These are phyloP conservation scores for Dothistroma pini DNA, from an alignment of 2,329 filamentous ascomycete species.

Conservation along the genomic window DNA sequence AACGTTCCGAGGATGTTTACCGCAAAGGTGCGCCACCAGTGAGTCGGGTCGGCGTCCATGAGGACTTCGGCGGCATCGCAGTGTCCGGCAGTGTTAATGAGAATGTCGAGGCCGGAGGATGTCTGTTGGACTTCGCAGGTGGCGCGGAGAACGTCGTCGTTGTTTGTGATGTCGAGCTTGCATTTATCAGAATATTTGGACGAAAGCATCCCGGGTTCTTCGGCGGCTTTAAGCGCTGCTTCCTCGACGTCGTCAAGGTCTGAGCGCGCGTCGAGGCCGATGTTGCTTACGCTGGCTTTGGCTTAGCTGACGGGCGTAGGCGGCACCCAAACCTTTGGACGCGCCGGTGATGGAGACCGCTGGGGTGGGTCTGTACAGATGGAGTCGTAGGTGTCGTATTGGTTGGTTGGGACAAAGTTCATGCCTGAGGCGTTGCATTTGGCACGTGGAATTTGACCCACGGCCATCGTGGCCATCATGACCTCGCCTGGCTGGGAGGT, in stretches of 20 bases:
- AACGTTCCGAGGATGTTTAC: conserved; percentile 49
- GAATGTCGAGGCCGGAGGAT: conserved; percentile 34
- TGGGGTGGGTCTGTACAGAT: too few species aligned
- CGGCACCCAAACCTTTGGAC: conserved; percentile 40
- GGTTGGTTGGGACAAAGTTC: conserved; percentile 24
- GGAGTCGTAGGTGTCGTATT: conserved; percentile 47
- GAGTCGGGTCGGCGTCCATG: conserved; percentile 31
- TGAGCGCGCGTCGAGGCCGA: conserved; percentile 54
- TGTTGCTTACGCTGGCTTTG: conserved; percentile 49
- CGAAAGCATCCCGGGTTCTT: conserved; percentile 31
- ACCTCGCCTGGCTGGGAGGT: not conserved
- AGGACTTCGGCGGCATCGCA: conserved; percentile 15
- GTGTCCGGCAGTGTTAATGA: conserved; percentile 37
- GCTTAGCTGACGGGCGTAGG: conserved; percentile 56
- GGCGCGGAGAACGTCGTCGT: conserved; percentile 36
- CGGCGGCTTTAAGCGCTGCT: conserved; percentile 37
- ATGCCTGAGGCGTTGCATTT: conserved; percentile 1
- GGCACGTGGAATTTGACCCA: not conserved
- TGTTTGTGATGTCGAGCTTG: conserved; percentile 42
- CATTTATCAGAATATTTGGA: conserved; percentile 43
- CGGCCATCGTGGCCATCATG: not conserved
- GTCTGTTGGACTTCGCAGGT: conserved; percentile 29
- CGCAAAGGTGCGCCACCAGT: conserved; percentile 43
- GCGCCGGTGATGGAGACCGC: conserved; percentile 54
- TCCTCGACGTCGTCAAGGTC: conserved; percentile 37